Percentiles rank a stretch among this genome's conserved stretches.
These are phyloP conservation scores for Brassica hybrid DNA, from an alignment of 441 rosid genomes.

Conservation along the genomic window DNA sequence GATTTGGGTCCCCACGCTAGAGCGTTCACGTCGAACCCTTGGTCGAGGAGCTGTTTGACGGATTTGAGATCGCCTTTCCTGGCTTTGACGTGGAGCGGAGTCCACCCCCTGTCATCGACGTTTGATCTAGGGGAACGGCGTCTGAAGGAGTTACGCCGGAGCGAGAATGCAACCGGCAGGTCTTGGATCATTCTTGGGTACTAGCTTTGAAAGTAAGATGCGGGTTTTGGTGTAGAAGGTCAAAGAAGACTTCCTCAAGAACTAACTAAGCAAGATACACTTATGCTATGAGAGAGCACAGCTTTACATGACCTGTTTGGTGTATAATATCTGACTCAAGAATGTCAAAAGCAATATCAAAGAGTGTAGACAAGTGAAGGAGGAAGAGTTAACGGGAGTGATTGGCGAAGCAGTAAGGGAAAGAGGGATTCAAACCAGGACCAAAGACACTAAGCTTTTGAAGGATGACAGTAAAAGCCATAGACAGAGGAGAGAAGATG, in stretches of 20 bases:
- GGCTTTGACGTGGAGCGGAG: constrained; percentile 78
- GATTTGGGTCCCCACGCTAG: constrained; percentile 86
- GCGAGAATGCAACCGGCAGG: constrained; percentile 39
- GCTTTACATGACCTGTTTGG: constrained; percentile 39
- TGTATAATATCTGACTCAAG: constrained; percentile 3
- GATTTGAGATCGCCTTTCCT: constrained; percentile 78
- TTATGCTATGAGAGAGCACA: constrained; percentile 16
- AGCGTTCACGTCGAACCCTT: constrained; percentile 80
- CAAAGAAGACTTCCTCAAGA: too few species aligned
- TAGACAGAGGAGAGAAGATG: constrained; percentile 47
- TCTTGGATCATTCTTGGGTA: constrained; percentile 52
- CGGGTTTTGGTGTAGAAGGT: too few species aligned
- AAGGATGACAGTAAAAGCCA: constrained; percentile 43
- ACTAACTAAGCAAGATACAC: constrained; percentile 5
- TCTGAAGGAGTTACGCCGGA: constrained; percentile 63
- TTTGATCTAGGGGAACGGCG: constrained; percentile 57
- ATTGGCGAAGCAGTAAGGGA: constrained; percentile 87
- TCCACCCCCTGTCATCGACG: constrained; percentile 87
- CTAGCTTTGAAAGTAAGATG: constrained; percentile 23
- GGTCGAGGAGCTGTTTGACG: constrained; percentile 76
- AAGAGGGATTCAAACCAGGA: constrained; percentile 87
- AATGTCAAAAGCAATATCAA: constrained; percentile 13
- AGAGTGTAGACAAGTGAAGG: constrained; percentile 6
- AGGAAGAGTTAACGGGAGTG: constrained; percentile 48
- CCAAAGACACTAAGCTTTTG: constrained; percentile 77